phyloP scores from a whole-genome alignment of 306 rosid species.

The Benincasa hispida region DNA sequence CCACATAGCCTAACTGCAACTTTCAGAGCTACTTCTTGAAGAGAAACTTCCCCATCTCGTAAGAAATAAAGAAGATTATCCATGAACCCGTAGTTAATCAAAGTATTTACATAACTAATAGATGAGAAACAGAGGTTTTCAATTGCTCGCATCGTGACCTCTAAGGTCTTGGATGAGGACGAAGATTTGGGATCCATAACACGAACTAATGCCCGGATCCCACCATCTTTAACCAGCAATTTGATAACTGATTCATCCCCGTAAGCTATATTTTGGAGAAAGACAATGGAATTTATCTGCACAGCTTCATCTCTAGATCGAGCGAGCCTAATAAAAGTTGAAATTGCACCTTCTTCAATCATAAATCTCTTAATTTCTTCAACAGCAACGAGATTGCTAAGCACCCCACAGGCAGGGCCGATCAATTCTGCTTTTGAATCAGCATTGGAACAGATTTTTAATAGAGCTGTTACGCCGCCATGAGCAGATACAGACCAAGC shows the following conservation, averaged over 20 bases:
- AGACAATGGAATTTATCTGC: slow-evolving; percentile 50
- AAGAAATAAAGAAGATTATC: slow-evolving; percentile 48
- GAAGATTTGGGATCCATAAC: slow-evolving; percentile 43
- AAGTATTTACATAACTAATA: slow-evolving; percentile 18
- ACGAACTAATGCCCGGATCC: slow-evolving; percentile 37
- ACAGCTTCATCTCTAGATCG: slow-evolving; percentile 47
- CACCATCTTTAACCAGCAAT: slow-evolving; percentile 56
- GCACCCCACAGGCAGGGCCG: slow-evolving; percentile 54
- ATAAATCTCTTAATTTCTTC: slow-evolving; percentile 78
- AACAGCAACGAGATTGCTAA: slow-evolving; percentile 53
- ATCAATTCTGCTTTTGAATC: slow-evolving; percentile 40
- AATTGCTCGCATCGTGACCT: slow-evolving; percentile 47
- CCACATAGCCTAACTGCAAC: slow-evolving; percentile 45
- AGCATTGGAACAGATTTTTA: slow-evolving; percentile 38
- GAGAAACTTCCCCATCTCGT: slow-evolving; percentile 49
- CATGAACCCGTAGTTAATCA: slow-evolving; percentile 49
- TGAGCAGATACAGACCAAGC: slow-evolving; percentile 90
- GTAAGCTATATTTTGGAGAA: slow-evolving; percentile 48
- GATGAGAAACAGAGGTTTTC: slow-evolving; percentile 52
- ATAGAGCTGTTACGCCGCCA: slow-evolving; percentile 68
- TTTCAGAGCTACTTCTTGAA: slow-evolving; percentile 67
- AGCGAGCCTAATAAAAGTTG: slow-evolving; percentile 35
- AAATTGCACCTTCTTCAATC: slow-evolving; percentile 64
- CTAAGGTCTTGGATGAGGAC: slow-evolving; percentile 37
- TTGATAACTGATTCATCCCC: slow-evolving; percentile 46